A percentile compares a stretch with the other conserved stretches of the same genome.
Conservation (phyloP, 345 rosid genomes). For the Eucalyptus curtisii region DNA sequence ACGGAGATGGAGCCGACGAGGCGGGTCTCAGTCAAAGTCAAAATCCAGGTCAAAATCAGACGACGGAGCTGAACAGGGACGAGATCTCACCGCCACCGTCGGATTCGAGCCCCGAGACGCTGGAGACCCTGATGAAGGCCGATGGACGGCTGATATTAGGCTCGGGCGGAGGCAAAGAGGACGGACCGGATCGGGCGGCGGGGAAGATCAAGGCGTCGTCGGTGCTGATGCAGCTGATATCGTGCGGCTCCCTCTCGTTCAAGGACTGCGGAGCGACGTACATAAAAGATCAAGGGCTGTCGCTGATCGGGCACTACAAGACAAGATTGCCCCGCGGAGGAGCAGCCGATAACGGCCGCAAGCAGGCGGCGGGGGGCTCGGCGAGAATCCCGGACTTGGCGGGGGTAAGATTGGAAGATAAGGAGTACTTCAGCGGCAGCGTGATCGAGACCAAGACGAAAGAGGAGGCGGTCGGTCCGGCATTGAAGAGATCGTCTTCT, state of each 20-base stretch:
- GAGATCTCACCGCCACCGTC: conserved; percentile 96
- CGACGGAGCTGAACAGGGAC: conserved; percentile 53
- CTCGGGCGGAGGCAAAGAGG: conserved; percentile 9
- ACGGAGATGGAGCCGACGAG: not conserved
- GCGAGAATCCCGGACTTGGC: conserved; percentile 18
- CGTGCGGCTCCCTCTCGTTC: conserved; percentile 85
- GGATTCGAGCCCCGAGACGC: conserved; percentile 92
- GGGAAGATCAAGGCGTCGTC: conserved; percentile 58
- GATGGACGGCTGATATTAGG: conserved; percentile 52
- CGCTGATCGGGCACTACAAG: conserved; percentile 35
- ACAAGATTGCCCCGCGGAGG: conserved; percentile 48
- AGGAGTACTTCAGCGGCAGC: conserved; percentile 93
- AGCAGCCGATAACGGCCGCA: conserved; percentile 9
- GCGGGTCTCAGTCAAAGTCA: not conserved
- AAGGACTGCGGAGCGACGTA: conserved; percentile 56
- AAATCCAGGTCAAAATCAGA: conserved; percentile 3
- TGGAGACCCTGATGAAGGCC: conserved; percentile 71
- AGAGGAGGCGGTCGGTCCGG: conserved; percentile 4
- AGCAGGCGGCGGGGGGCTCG: conserved; percentile 13
- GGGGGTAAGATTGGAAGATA: conserved; percentile 65
- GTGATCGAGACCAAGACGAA: conserved; percentile 68
- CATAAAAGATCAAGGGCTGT: conserved; percentile 51
- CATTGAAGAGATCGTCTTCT: conserved; percentile 72
- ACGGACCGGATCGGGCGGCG: conserved; percentile 27
- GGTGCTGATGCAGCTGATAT: conserved; percentile 86